Percentiles rank a stretch among this genome's conserved stretches.
phyloP scores from a whole-genome alignment of 345 rosid genomes.

The Eucalyptus sideroxylon region DNA sequence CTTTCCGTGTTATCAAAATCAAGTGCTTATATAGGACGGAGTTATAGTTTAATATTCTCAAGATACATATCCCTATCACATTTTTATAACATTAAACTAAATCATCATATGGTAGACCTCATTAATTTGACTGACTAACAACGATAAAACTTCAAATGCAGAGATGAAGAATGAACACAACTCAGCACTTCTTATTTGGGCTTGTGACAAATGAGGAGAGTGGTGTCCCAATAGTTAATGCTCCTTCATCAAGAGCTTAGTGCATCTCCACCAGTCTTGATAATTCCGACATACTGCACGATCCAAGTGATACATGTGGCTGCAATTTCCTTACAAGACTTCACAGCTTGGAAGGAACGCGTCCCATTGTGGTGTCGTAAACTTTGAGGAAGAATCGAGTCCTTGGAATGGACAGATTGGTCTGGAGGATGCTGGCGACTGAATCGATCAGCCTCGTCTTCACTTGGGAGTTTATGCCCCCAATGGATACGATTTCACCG shows the following conservation, averaged over 20 bases:
- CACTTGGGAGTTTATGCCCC: slow-evolving; percentile 60
- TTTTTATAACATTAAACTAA: not conserved
- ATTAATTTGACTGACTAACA: not conserved
- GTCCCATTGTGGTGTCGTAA: slow-evolving; percentile 34
- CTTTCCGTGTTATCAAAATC: too few species aligned
- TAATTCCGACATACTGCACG: not conserved
- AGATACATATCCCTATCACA: not conserved
- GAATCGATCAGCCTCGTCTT: slow-evolving; percentile 48
- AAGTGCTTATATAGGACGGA: not conserved
- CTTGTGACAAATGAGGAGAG: not conserved
- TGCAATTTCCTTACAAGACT: not conserved
- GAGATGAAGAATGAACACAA: not conserved
- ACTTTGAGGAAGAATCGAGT: slow-evolving; percentile 68
- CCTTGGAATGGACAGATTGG: slow-evolving; percentile 34
- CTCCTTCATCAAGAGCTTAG: not conserved
- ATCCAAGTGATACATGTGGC: not conserved
- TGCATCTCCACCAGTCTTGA: not conserved
- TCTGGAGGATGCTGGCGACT: slow-evolving; percentile 45
- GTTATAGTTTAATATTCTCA: not conserved
- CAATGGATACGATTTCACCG: slow-evolving; percentile 74
- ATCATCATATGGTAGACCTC: not conserved
- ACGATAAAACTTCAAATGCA: not conserved
- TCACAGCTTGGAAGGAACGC: slow-evolving; percentile 18
- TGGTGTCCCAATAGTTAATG: not conserved
- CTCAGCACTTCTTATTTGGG: not conserved